Evolutionary conservation across 163 green algal species (phyloP).

Genomic region (Chlorella variabilis): DNA sequence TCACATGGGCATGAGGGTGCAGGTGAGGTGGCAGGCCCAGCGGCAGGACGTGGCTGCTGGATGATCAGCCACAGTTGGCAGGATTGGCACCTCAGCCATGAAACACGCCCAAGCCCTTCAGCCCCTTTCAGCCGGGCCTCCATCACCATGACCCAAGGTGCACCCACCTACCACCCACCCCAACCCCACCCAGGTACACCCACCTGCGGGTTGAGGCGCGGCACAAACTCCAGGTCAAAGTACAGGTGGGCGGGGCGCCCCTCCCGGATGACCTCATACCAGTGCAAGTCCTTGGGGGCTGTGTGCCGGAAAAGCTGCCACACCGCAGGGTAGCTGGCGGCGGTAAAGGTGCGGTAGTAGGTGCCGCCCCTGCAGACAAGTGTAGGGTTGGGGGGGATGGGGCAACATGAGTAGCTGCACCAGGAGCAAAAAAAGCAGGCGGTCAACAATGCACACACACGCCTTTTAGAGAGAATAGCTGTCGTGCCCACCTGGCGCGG

Average conservation of each 20-base stretch:
- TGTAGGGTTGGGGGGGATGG: no score
- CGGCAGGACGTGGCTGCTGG: background rate
- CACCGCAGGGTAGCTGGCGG: conserved; percentile 62
- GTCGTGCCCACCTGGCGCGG: background rate
- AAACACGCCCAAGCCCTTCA: no score
- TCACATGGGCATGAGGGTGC: background rate
- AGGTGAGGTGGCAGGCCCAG: background rate
- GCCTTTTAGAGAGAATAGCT: no score
- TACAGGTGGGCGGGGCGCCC: conserved; percentile 88
- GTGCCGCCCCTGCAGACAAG: conserved; percentile 15
- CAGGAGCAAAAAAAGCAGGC: background rate
- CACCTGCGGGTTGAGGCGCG: conserved; percentile 7
- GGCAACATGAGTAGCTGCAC: no score
- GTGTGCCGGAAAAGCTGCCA: conserved; percentile 54
- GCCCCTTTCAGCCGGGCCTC: no score
- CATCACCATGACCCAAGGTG: no score
- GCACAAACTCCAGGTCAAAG: conserved; percentile 90
- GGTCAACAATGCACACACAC: background rate
- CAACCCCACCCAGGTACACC: no score
- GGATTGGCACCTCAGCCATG: no score
- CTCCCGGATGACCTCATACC: conserved; percentile 86
- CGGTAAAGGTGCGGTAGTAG: conserved; percentile 76
- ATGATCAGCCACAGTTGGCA: no score
- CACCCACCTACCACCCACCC: background rate
- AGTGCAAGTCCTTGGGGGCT: conserved; percentile 61